Percentiles rank a stretch among this genome's conserved stretches.
These are phyloP conservation scores for Xylariaceae sp. DNA, from an alignment of 2,329 filamentous ascomycete genomes.

Conservation along the genomic window DNA sequence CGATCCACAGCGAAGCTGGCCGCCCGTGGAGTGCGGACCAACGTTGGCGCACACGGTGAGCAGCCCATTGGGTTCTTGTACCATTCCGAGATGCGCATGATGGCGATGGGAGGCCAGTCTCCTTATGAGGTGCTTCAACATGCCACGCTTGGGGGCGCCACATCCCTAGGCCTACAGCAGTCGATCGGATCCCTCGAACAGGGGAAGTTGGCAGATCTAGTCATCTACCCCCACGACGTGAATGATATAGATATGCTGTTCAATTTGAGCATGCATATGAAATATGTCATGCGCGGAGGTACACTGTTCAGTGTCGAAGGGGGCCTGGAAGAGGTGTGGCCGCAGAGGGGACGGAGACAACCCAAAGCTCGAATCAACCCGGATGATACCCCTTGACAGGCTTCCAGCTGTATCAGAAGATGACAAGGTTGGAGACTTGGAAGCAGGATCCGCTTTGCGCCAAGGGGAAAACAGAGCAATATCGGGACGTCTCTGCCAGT, in stretches of 20 bases:
- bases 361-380: not conserved
- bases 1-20: not conserved
- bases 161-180: not conserved
- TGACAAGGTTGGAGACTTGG: no score
- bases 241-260: not conserved
- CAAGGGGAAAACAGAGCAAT: no score
- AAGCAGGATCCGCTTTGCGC: no score
- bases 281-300: not conserved
- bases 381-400: no score
- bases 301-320: not conserved
- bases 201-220: not conserved
- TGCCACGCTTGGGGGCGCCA: not conserved
- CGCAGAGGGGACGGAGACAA: not conserved
- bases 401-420: no score
- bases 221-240: not conserved
- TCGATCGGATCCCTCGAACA: not conserved
- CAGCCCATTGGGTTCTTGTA: not conserved
- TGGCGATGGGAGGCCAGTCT: not conserved
- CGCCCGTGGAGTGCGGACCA: not conserved
- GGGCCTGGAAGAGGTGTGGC: not conserved
- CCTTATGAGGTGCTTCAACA: not conserved
- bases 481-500: no score
- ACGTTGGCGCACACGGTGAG: not conserved
- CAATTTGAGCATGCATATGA: not conserved
- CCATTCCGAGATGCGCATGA: not conserved